Evolutionary conservation across 2,329 filamentous ascomycete species (phyloP).

Genomic region (Plenodomus biglobosus): DNA sequence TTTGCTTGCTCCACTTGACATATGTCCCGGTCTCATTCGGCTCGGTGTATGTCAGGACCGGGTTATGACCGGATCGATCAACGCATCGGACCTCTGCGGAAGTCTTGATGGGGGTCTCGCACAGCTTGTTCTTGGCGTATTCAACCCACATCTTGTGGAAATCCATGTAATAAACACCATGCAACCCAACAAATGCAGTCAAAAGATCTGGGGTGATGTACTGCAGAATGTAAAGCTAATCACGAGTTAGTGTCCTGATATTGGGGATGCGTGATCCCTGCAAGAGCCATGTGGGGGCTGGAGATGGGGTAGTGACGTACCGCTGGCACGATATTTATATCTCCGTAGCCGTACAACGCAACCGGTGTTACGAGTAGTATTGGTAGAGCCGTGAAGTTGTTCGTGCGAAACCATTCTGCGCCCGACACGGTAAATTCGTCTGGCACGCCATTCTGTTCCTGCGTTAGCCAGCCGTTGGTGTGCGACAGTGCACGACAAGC

Average conservation of each 20-base stretch:
- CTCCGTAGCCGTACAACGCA: constrained; percentile 44
- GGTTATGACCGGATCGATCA: constrained; percentile 38
- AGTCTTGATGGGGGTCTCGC: constrained; percentile 37
- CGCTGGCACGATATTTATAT: constrained; percentile 42
- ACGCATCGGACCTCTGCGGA: constrained; percentile 41
- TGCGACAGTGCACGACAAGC: constrained; percentile 11
- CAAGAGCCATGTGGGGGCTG: constrained; percentile 13
- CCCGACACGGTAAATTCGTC: constrained; percentile 40
- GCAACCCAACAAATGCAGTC: constrained; percentile 40
- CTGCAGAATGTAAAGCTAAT: constrained; percentile 43
- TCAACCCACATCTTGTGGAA: constrained; percentile 42
- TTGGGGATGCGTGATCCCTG: constrained; percentile 25
- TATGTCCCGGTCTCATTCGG: constrained; percentile 29
- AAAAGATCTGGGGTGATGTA: constrained; percentile 46
- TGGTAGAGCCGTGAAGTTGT: constrained; percentile 42
- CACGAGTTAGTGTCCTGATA: constrained; percentile 24
- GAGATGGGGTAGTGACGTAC: constrained; percentile 30
- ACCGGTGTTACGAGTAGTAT: constrained; percentile 40
- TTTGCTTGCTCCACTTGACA: constrained; percentile 36
- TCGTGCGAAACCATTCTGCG: constrained; percentile 38
- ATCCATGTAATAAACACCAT: constrained; percentile 43
- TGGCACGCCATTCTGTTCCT: constrained; percentile 39
- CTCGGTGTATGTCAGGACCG: constrained; percentile 39
- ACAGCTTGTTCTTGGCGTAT: constrained; percentile 33
- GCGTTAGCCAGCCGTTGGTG: constrained; percentile 16